A percentile compares a stretch with the other conserved stretches of the same genome.
phyloP scores from a whole-genome alignment of 148 eudicot genomes.

The Rhododendron simsii region DNA sequence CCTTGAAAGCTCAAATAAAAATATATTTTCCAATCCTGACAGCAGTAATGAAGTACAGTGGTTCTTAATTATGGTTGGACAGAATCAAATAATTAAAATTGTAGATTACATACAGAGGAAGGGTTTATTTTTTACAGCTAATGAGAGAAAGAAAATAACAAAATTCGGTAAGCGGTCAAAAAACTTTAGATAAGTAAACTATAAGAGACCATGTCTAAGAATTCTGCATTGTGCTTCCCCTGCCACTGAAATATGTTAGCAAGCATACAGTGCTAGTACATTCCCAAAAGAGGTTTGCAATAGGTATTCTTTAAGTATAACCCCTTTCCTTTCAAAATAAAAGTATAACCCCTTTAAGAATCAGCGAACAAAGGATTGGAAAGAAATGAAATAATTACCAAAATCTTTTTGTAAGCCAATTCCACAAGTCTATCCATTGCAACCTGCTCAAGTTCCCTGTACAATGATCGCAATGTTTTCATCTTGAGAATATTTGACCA shows the following conservation, averaged over 20 bases:
- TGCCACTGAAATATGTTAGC: neutral
- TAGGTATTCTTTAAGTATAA: neutral
- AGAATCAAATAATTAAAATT: neutral
- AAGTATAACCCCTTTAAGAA: neutral
- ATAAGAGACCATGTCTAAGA: neutral
- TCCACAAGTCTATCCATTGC: conserved; percentile 73
- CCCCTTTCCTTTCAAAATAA: neutral
- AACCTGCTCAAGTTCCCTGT: conserved; percentile 72
- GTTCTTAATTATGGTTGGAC: neutral
- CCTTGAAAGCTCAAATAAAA: neutral
- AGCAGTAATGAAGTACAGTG: neutral
- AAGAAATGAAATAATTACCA: conserved; percentile 41
- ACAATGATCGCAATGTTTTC: conserved; percentile 5
- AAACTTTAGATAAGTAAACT: neutral
- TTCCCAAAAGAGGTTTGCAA: neutral
- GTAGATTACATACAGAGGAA: neutral
- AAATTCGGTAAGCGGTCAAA: neutral
- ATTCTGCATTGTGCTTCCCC: neutral
- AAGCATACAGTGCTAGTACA: neutral
- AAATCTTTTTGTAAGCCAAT: conserved; percentile 66
- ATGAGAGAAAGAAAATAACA: neutral
- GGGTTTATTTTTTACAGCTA: neutral
- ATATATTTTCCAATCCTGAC: neutral
- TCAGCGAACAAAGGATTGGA: neutral
- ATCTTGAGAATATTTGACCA: neutral